Evolutionary conservation across 768 basidiomycete species (phyloP), one percentile per base, ranked within the genome.

Genomic region (Pleurotus platypus): DNA sequence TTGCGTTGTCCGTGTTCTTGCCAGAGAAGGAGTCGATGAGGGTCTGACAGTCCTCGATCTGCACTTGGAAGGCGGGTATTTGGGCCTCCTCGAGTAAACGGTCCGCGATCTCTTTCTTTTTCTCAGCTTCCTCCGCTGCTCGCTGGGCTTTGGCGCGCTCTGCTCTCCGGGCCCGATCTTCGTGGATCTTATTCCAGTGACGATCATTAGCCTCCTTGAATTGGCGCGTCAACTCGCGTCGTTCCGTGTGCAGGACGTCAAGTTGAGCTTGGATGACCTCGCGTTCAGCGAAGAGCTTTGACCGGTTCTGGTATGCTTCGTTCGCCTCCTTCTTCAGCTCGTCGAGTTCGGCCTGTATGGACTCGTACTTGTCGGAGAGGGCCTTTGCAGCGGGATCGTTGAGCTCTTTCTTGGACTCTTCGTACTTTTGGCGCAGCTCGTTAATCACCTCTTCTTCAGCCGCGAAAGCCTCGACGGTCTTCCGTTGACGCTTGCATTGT

Each of bases 41-140:
- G 3, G 90, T 96, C 67, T 92, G 89, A 75, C 94, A 98, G 69
- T 98, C 97, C 75, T 98, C 93, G 64, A 99, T 94, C 69, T 98
- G 85, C 54, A 85, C 79, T 66, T 92, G 91, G 80, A 83, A 98
- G 0, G 97, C 97, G 24, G 97, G 95, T 20, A 80, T 66, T 58
- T 86, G 84, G 20, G 97, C 97, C 68, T 98, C 94, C 58, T 99
- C 97, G 51, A 90, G 85, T 47, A 98, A 70, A 39, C 85, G 87
- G 62, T 89, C 82, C 8, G 84, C 87, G 58, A 87, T 78, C 67
- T 94, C 93, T 70, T 86, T 75, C 69, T 84, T 89, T 77, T 90
- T 93, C 65, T 83, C 80, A 27, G 84, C 79, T 67, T 94, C 94
- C 66, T 88, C 86, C 20, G 80, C 89, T 16, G 80, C 86, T 57